A percentile compares a stretch with the other conserved stretches of the same genome.
Conservation (phyloP, 177 flowering plant genomes). For the Vitis hybrid region DNA sequence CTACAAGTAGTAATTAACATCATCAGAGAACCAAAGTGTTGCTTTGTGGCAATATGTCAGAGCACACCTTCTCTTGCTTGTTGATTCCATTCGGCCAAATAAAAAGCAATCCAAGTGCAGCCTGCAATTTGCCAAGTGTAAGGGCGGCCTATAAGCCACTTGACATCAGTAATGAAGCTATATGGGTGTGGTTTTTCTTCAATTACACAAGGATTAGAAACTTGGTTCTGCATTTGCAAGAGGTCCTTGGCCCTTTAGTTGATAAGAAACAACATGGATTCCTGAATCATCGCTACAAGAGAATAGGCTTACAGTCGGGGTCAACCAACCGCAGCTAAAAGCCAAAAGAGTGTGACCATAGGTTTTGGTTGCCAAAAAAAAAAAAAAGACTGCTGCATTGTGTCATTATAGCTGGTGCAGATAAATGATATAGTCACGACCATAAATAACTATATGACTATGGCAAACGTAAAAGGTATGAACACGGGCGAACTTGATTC, state of each 20-base stretch:
- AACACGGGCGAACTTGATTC: too few species aligned
- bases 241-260: slow-evolving; percentile 68
- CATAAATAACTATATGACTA: too few species aligned
- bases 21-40: slow-evolving; percentile 93
- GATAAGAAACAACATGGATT: slow-evolving; percentile 28
- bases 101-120: slow-evolving; percentile 64
- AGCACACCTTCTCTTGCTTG: slow-evolving; percentile 89
- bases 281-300: too few species aligned
- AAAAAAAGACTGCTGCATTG: too few species aligned
- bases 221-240: slow-evolving; percentile 86
- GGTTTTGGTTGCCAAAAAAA: too few species aligned
- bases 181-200: slow-evolving; percentile 74
- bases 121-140: slow-evolving; percentile 58
- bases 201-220: slow-evolving; percentile 83
- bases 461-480: too few species aligned
- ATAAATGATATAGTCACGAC: too few species aligned
- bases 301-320: too few species aligned
- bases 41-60: slow-evolving; percentile 93
- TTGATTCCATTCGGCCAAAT: slow-evolving; percentile 91
- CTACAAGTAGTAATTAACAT: slow-evolving; percentile 65
- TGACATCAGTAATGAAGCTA: slow-evolving; percentile 86
- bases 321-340: too few species aligned
- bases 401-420: too few species aligned
- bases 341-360: too few species aligned
- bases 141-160: slow-evolving; percentile 92